phyloP scores from a whole-genome alignment of 1,139 yeast species.

The Kodamaea alishanica region DNA sequence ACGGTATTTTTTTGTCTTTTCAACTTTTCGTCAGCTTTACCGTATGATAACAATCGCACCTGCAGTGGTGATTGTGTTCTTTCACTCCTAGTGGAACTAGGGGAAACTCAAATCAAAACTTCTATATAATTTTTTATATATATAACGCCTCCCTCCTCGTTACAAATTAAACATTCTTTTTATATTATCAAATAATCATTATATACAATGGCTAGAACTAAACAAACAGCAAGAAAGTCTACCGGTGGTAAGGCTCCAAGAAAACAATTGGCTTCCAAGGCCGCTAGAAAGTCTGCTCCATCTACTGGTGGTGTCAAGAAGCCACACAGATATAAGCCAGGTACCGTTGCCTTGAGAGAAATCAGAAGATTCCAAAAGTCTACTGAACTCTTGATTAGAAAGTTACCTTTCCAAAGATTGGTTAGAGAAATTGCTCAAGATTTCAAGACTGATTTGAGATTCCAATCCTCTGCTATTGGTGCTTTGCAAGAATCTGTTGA shows the following conservation, averaged over 20 bases:
- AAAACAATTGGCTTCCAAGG: conserved; percentile 98
- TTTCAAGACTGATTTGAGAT: conserved; percentile 96
- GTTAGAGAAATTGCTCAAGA: conserved; percentile 98
- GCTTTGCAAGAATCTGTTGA: conserved; percentile 98
- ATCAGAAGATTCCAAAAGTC: conserved; percentile 99
- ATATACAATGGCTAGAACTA: conserved; percentile 88
- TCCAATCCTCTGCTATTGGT: conserved; percentile 98
- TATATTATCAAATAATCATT: conserved; percentile 9
- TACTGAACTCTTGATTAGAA: conserved; percentile 94
- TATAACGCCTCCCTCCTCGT: neutral
- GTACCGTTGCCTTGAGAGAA: conserved; percentile 99
- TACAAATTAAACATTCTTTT: conserved; percentile 6
- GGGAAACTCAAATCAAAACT: neutral
- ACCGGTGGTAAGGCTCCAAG: conserved; percentile 99
- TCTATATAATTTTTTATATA: neutral
- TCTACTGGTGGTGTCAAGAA: conserved; percentile 99
- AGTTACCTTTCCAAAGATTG: conserved; percentile 97
- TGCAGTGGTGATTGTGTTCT: no score
- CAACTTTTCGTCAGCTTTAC: no score
- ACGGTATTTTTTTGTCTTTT: no score
- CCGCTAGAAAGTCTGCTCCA: conserved; percentile 98
- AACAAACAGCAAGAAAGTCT: conserved; percentile 98
- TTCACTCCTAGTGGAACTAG: neutral
- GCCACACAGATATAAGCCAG: conserved; percentile 99
- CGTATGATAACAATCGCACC: no score